phyloP scores from a whole-genome alignment of 257 asterid species.

The Verbascum thapsus region DNA sequence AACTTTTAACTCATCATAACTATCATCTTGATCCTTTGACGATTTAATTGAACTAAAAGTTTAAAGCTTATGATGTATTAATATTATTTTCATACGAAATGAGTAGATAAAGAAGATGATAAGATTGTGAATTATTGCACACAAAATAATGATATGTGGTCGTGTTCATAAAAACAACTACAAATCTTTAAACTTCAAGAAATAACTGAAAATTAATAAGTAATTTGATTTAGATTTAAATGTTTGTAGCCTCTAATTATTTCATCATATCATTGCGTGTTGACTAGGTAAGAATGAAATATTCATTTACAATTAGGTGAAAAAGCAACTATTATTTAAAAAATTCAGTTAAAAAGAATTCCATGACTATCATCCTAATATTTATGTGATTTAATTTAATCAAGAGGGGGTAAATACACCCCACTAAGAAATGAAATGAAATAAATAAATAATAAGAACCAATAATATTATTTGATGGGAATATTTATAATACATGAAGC shows the following conservation, averaged over 20 bases:
- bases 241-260: slow-evolving; percentile 11
- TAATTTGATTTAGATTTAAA: background rate
- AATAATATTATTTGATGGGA: slow-evolving; percentile 24
- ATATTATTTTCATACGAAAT: too few relatives aligned
- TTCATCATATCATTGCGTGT: slow-evolving; percentile 34
- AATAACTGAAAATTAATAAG: slow-evolving; percentile 22
- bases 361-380: slow-evolving; percentile 19
- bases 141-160: too few relatives aligned
- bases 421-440: slow-evolving; percentile 31
- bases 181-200: background rate
- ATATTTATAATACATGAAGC: slow-evolving; percentile 26
- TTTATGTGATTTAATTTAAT: slow-evolving; percentile 26
- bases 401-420: slow-evolving; percentile 27
- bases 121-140: too few relatives aligned
- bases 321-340: slow-evolving; percentile 32
- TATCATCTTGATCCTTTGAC: too few relatives aligned
- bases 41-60: too few relatives aligned
- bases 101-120: too few relatives aligned
- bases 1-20: too few relatives aligned
- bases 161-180: slow-evolving; percentile 22
- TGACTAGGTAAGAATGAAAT: slow-evolving; percentile 28
- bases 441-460: background rate
- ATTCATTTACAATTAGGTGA: slow-evolving; percentile 31
- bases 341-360: slow-evolving; percentile 31
- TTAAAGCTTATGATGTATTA: too few relatives aligned